phyloP scores from a whole-genome alignment of 164 flowering plant species.

The Piper longum region DNA sequence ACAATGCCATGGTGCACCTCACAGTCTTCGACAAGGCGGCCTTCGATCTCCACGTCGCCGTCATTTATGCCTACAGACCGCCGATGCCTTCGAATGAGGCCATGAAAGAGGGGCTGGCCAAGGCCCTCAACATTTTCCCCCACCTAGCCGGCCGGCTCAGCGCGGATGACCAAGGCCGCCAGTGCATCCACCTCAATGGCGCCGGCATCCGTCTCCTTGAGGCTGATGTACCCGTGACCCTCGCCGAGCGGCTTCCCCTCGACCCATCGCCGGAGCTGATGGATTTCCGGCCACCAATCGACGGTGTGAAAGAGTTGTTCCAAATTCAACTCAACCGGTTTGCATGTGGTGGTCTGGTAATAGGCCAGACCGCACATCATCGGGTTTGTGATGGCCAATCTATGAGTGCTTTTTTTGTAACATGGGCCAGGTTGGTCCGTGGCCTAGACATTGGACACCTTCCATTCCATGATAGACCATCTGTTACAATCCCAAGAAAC shows the following conservation, averaged over 20 bases:
- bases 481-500: conserved; percentile 3
- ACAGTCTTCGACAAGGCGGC: conserved; percentile 7
- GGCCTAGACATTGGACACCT: neutral
- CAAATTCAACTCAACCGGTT: conserved; percentile 6
- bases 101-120: conserved; percentile 2
- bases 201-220: conserved; percentile 7
- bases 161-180: neutral
- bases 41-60: conserved; percentile 2
- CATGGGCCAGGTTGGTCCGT: conserved; percentile 5
- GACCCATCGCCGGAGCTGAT: conserved; percentile 1
- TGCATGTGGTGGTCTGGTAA: conserved; percentile 6
- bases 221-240: neutral
- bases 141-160: conserved; percentile 5
- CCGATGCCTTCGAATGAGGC: conserved; percentile 5
- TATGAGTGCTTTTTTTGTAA: conserved; percentile 3
- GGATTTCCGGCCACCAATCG: neutral
- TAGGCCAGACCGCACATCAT: conserved; percentile 4
- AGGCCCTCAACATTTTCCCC: neutral
- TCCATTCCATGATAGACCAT: conserved; percentile 2
- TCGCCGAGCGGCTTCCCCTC: conserved; percentile 1
- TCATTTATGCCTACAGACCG: conserved; percentile 1
- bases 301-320: conserved; percentile 1
- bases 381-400: conserved; percentile 8
- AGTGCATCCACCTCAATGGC: neutral
- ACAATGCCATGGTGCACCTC: neutral